These are phyloP conservation scores for fission yeast (Schizosaccharomyces pombe) DNA, from an alignment of 805 yeast species.

Conservation along the genomic window ASM294v3 CU329670.1:1037501-1038000, in stretches of 20 bases:
- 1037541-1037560: not conserved
- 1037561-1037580: not conserved
- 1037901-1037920: conserved; percentile 1
- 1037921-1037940: not conserved
- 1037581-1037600: not conserved
- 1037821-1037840: not conserved
- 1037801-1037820: not conserved
- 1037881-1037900: not conserved
- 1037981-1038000: not conserved
- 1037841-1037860: not conserved
- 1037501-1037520: not conserved
- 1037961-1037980: not conserved
- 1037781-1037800: not conserved
- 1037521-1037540: not conserved
- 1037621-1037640: not conserved
- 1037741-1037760: too few relatives aligned
- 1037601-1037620: not conserved
- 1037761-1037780: not conserved
- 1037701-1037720: not conserved
- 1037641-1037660: not conserved
- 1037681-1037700: not conserved
- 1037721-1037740: not conserved
- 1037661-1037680: not conserved
- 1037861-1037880: not conserved
- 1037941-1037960: not conserved